A percentile compares a stretch with the other conserved stretches of the same genome.
Evolutionary conservation across 2,329 filamentous ascomycete genomes (phyloP).

Genomic region (Nannizziopsis barbatae): DNA sequence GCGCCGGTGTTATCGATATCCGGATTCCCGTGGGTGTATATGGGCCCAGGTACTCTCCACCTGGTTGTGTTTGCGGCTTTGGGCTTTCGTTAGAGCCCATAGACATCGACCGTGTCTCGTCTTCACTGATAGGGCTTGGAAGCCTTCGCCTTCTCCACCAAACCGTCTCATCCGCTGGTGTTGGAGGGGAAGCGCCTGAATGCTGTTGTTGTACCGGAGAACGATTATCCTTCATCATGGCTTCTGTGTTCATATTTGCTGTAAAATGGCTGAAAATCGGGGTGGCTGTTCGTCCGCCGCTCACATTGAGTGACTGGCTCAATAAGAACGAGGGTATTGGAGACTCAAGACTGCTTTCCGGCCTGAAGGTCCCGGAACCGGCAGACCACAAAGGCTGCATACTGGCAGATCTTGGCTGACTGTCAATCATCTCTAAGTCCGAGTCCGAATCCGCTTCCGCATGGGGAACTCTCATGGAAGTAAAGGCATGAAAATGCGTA

Average conservation of each 20-base stretch:
- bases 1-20: constrained; percentile 4
- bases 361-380: constrained; percentile 15
- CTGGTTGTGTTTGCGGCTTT: neutral
- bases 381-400: constrained; percentile 16
- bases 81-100: neutral
- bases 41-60: neutral
- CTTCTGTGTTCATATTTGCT: constrained; percentile 16
- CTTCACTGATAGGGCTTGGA: constrained; percentile 31
- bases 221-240: constrained; percentile 12
- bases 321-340: constrained; percentile 24
- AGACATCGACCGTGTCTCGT: neutral
- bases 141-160: constrained; percentile 22
- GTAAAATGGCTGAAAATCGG: constrained; percentile 25
- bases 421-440: constrained; percentile 25
- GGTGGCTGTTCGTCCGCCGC: constrained; percentile 22
- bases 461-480: constrained; percentile 7
- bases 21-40: neutral
- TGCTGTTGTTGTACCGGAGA: neutral
- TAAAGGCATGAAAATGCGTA: constrained; percentile 2
- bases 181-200: neutral
- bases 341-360: constrained; percentile 20
- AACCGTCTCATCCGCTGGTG: constrained; percentile 1
- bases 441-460: constrained; percentile 16
- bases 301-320: constrained; percentile 25
- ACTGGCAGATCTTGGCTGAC: constrained; percentile 17